A percentile compares a stretch with the other conserved stretches of the same genome.
Conservation (phyloP, 2,329 filamentous ascomycete genomes). For the Calonectria pseudoreteaudii region DNA sequence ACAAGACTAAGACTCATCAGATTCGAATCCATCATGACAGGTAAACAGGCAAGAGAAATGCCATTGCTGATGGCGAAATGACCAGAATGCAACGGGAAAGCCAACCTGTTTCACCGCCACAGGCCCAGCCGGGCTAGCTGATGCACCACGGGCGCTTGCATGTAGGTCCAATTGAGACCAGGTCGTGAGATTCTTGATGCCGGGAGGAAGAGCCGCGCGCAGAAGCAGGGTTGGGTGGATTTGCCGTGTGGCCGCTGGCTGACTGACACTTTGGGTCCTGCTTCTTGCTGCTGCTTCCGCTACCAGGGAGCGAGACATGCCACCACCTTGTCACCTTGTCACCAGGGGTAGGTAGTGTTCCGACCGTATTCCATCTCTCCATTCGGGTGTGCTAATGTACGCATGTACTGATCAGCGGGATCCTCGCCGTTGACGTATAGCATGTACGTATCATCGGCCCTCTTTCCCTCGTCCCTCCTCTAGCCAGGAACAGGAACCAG, state of each 20-base stretch:
- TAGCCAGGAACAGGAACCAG: conserved; percentile 16
- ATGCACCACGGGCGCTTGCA: conserved; percentile 33
- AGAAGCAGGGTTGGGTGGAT: not conserved
- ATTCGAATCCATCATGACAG: not conserved
- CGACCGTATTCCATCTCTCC: not conserved
- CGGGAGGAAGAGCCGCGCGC: conserved; percentile 1
- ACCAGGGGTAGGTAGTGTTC: not conserved
- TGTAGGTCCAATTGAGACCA: conserved; percentile 36
- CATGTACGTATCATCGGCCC: not conserved
- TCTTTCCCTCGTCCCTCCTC: not conserved
- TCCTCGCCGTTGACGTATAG: conserved; percentile 21
- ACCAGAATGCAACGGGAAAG: conserved; percentile 1
- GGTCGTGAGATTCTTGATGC: conserved; percentile 27
- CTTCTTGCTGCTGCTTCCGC: not conserved
- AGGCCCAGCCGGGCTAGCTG: conserved; percentile 13
- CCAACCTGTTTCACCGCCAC: conserved; percentile 28
- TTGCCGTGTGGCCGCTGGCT: not conserved
- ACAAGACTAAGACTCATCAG: conserved; percentile 9
- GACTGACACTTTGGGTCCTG: not conserved
- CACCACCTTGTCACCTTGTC: not conserved
- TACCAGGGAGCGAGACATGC: not conserved
- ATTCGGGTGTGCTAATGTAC: not conserved
- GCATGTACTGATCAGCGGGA: conserved; percentile 14
- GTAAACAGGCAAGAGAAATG: not conserved
- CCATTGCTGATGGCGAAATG: conserved; percentile 3